Evolutionary conservation across 768 basidiomycete genomes (phyloP).

Genomic region (Leccinellum rugosiceps): DNA sequence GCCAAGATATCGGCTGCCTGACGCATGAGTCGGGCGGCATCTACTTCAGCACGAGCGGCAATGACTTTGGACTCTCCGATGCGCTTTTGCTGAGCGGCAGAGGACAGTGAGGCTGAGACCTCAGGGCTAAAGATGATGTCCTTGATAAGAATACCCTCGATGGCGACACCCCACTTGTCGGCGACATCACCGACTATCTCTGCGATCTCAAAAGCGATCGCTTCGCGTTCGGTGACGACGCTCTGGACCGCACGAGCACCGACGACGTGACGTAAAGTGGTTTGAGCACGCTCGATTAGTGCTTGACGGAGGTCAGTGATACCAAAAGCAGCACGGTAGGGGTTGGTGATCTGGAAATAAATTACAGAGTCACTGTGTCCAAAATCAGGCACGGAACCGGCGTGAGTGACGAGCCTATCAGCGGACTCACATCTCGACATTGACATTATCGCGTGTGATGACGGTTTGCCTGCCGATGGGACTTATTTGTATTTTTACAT

Average conservation of each 20-base stretch:
- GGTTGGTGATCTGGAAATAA: slow-evolving; percentile 86
- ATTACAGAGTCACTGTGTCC: slow-evolving; percentile 79
- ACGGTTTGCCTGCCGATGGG: slow-evolving; percentile 84
- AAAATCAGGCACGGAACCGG: neutral
- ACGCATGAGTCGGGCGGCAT: slow-evolving; percentile 91
- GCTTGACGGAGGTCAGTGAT: slow-evolving; percentile 88
- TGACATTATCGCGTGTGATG: slow-evolving; percentile 95
- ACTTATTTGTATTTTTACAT: slow-evolving; percentile 95
- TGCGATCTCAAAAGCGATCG: slow-evolving; percentile 93
- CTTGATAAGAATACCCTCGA: slow-evolving; percentile 95
- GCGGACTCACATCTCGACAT: slow-evolving; percentile 76
- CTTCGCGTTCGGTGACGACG: slow-evolving; percentile 96
- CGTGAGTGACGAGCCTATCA: neutral
- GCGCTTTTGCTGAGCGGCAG: slow-evolving; percentile 95
- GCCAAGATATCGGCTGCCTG: slow-evolving; percentile 95
- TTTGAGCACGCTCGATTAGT: slow-evolving; percentile 83
- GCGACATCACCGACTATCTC: slow-evolving; percentile 92
- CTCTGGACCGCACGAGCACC: slow-evolving; percentile 93
- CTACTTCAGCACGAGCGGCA: slow-evolving; percentile 93
- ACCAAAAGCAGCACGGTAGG: slow-evolving; percentile 92
- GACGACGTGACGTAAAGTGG: slow-evolving; percentile 95
- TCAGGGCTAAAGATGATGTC: slow-evolving; percentile 93
- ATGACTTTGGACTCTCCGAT: slow-evolving; percentile 97
- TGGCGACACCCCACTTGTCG: slow-evolving; percentile 95
- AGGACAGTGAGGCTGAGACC: slow-evolving; percentile 86